Evolutionary conservation across 2,329 filamentous ascomycete species (phyloP).

Genomic region (Venturia carpophila): DNA sequence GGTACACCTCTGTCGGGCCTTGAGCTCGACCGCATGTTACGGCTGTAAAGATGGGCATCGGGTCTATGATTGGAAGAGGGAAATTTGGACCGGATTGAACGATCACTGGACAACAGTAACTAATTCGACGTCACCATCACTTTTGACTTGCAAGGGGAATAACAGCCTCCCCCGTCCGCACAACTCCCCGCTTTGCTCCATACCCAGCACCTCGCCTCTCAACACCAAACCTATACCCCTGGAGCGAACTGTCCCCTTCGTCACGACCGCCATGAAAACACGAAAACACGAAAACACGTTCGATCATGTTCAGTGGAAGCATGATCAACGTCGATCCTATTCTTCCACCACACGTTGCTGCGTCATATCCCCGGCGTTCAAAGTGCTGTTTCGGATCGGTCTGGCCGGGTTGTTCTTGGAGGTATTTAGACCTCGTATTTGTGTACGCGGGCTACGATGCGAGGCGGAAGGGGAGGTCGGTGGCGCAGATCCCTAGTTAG

Average conservation of each 20-base stretch:
- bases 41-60: neutral
- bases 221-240: slow-evolving; percentile 20
- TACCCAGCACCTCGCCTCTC: slow-evolving; percentile 16
- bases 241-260: slow-evolving; percentile 25
- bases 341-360: neutral
- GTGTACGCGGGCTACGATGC: neutral
- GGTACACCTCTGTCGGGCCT: neutral
- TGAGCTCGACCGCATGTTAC: neutral
- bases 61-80: neutral
- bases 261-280: slow-evolving; percentile 27
- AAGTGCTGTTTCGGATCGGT: neutral
- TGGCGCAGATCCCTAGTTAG: neutral
- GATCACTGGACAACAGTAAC: neutral
- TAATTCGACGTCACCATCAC: slow-evolving; percentile 1
- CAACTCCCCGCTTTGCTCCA: slow-evolving; percentile 14
- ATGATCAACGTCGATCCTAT: slow-evolving; percentile 2
- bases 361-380: slow-evolving; percentile 16
- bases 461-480: neutral
- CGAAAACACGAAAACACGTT: slow-evolving; percentile 20
- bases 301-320: neutral
- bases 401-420: neutral
- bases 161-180: slow-evolving; percentile 19
- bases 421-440: slow-evolving; percentile 1
- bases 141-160: neutral
- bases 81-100: neutral